These are phyloP conservation scores for Areca catechu DNA, from an alignment of 176 grass and related monocot species.

Conservation along the genomic window DNA sequence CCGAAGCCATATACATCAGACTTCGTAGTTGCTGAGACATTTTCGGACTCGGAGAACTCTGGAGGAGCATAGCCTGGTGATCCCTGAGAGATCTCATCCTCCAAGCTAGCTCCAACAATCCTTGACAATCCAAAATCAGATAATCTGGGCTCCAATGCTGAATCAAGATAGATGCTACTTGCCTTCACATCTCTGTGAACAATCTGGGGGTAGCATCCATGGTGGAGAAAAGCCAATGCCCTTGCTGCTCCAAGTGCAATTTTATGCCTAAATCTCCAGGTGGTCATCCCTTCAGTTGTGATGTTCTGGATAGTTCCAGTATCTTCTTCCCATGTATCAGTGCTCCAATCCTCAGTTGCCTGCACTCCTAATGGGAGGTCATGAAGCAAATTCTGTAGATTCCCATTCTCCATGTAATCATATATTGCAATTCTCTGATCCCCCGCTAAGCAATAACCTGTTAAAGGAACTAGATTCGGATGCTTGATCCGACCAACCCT, in stretches of 20 bases:
- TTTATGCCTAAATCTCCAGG: constrained; percentile 87
- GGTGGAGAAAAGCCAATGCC: constrained; percentile 92
- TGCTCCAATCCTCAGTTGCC: constrained; percentile 89
- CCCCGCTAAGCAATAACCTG: constrained; percentile 82
- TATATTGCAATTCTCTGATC: constrained; percentile 89
- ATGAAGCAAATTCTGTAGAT: constrained; percentile 83
- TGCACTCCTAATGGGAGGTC: constrained; percentile 81
- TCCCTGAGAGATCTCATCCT: constrained; percentile 28
- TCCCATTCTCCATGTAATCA: constrained; percentile 96
- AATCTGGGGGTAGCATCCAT: constrained; percentile 85
- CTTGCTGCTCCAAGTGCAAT: constrained; percentile 74
- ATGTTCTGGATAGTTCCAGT: constrained; percentile 34
- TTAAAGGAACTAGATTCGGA: constrained; percentile 76
- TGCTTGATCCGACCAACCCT: constrained; percentile 82
- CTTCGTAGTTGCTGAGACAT: constrained; percentile 45
- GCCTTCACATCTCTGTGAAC: constrained; percentile 88
- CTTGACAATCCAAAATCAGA: constrained; percentile 78
- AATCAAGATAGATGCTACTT: constrained; percentile 87
- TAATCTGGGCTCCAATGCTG: constrained; percentile 67
- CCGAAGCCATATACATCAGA: constrained; percentile 78
- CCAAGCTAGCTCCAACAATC: constrained; percentile 31
- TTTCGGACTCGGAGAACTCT: constrained; percentile 58
- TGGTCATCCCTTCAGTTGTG: constrained; percentile 51
- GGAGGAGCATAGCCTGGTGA: constrained; percentile 58
- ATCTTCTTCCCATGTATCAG: constrained; percentile 90